Base-by-base conservation (phyloP, 108 stramenopile genomes). In the Conticribra weissflogii region DNA sequence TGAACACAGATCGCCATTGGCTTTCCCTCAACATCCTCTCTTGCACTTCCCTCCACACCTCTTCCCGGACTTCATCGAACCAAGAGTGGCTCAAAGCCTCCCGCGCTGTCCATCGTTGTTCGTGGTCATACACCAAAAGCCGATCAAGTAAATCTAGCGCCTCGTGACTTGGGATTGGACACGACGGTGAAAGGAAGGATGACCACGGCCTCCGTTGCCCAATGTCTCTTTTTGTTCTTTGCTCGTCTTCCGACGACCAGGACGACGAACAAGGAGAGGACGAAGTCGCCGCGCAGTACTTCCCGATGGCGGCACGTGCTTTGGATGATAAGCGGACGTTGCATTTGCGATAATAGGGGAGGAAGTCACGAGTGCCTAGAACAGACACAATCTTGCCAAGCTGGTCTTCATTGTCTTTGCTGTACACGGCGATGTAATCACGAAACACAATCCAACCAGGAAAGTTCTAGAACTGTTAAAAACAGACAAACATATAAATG, bases 81-180 rank as follows among this genome's bases (percentile, higher is more conserved):
- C 90, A 95, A 17, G 84, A 55, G 64, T 95, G 93, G 23, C 69
- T 47, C 88, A 95, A 87, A 47, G 93, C 93, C 58, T 95, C 86
- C 56, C 84, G 63, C 23, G 93, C 93, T 18, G 93, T 95, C 79
- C 83, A 85, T 47, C 93, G 74, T 41, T 78, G 67, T 50, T 85
- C 80, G 51, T 92, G 89, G 63, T 95, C 93, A 49, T 95, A 95
- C 30, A 92, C 88, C 47, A 95, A 61, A 45, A 92, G 59, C 56
- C 85, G 84, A 61, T 89, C 86, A 36, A 95, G 59, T 27, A 95
- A 64, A 69, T 95, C 93, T 22, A 92, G 65, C 8, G 83, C 86
- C 45, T 88, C 83, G 12, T 61, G 22, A 51, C 83, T 84, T 12
- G 88, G 88, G 29, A 66, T 64, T 28, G 80, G 80, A 51, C 70